Conservation (phyloP, 495 filamentous ascomycete species). For the Neurospora hispaniola region DNA sequence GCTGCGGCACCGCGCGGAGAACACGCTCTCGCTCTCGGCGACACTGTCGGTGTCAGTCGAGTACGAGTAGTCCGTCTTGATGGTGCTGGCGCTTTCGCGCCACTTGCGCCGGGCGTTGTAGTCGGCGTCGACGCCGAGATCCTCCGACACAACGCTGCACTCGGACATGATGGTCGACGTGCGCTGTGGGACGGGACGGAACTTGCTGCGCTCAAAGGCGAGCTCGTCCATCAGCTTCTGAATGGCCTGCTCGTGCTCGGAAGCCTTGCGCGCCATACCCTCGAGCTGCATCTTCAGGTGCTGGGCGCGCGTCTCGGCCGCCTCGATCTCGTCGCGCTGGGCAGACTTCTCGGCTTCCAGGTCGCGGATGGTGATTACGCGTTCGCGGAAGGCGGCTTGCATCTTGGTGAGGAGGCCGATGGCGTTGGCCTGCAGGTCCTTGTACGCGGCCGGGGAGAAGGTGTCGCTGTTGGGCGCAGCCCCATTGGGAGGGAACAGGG, state of each 20-base stretch:
- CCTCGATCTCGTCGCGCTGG: conserved; percentile 61
- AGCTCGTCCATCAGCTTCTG: conserved; percentile 53
- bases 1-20: conserved; percentile 44
- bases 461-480: conserved; percentile 26
- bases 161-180: conserved; percentile 9
- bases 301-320: conserved; percentile 54
- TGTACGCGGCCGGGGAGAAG: conserved; percentile 56
- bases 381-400: conserved; percentile 61
- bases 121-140: conserved; percentile 43
- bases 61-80: conserved; percentile 40
- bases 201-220: conserved; percentile 40
- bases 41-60: conserved; percentile 47
- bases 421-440: conserved; percentile 59
- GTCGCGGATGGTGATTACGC: conserved; percentile 48
- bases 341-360: conserved; percentile 51
- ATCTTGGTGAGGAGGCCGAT: conserved; percentile 51
- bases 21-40: conserved; percentile 48
- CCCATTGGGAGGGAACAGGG: conserved; percentile 38
- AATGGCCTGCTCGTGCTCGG: conserved; percentile 56
- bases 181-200: conserved; percentile 16
- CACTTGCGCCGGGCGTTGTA: conserved; percentile 27
- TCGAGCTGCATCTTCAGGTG: conserved; percentile 67
- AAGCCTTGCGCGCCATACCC: conserved; percentile 58
- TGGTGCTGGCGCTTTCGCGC: conserved; percentile 41
- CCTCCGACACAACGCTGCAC: conserved; percentile 33